These are phyloP conservation scores for Toxicodendron radicans DNA, from an alignment of 345 rosid species.

Conservation along the genomic window DNA sequence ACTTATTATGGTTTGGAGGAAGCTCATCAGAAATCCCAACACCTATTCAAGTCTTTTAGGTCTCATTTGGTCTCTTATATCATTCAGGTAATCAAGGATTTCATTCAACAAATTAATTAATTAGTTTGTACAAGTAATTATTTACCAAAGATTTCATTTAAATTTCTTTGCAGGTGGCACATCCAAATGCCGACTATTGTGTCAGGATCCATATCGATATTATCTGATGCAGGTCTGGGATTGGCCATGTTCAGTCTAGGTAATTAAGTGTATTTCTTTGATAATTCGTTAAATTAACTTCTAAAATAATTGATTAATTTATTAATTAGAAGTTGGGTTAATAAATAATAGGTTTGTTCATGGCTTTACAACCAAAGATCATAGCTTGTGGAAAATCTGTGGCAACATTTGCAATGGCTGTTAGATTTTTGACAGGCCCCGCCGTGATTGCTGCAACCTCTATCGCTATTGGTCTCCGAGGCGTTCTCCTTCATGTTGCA, in stretches of 20 bases:
- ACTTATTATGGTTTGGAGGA: slow-evolving; percentile 34
- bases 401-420: slow-evolving; percentile 29
- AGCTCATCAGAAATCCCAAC: slow-evolving; percentile 35
- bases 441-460: slow-evolving; percentile 29
- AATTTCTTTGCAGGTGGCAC: slow-evolving; percentile 20
- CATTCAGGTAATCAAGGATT: slow-evolving; percentile 19
- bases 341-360: slow-evolving; percentile 23
- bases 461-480: slow-evolving; percentile 29
- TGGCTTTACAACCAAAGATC: slow-evolving; percentile 31
- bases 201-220: slow-evolving; percentile 22
- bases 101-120: too few relatives aligned
- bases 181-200: slow-evolving; percentile 30
- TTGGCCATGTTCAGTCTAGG: slow-evolving; percentile 36
- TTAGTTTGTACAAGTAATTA: not conserved
- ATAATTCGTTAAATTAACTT: not conserved
- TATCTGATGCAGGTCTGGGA: slow-evolving; percentile 33
- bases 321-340: not conserved
- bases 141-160: not conserved
- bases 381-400: slow-evolving; percentile 29
- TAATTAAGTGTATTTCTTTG: not conserved
- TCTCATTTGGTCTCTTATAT: slow-evolving; percentile 28
- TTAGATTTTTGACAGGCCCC: slow-evolving; percentile 29
- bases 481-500: slow-evolving; percentile 29
- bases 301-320: not conserved
- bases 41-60: slow-evolving; percentile 32